Percentiles rank a stretch among this genome's conserved stretches.
Evolutionary conservation across 495 filamentous ascomycete genomes (phyloP).

Genomic region (Podospora sp.): DNA sequence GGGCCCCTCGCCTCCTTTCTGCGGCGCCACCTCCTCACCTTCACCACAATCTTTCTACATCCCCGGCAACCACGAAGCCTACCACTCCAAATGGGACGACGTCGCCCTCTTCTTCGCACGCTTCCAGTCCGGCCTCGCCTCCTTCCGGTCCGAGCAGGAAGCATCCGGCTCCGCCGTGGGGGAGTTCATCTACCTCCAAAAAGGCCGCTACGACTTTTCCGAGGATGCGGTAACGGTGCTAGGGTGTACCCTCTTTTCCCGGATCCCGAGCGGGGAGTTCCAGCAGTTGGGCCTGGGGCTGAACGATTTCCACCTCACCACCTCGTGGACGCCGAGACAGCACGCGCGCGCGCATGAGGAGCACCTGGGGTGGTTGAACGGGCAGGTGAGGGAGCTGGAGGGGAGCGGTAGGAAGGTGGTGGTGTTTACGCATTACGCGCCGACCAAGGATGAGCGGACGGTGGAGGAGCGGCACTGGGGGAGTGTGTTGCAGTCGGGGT

Average conservation of each 20-base stretch:
- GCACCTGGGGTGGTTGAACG: conserved; percentile 57
- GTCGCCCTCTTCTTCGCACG: conserved; percentile 23
- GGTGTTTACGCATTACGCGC: conserved; percentile 57
- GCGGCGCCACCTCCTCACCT: conserved; percentile 42
- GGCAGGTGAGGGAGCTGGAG: conserved; percentile 42
- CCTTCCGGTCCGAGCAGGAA: background rate
- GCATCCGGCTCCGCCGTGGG: conserved; percentile 28
- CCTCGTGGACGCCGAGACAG: conserved; percentile 49
- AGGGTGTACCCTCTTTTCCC: conserved; percentile 54
- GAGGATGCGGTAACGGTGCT: conserved; percentile 42
- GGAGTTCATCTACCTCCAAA: conserved; percentile 50
- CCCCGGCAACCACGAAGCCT: conserved; percentile 59
- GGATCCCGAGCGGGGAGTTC: conserved; percentile 31
- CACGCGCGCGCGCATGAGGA: conserved; percentile 45
- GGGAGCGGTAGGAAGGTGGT: conserved; percentile 44
- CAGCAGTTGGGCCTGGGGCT: conserved; percentile 37
- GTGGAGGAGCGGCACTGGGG: conserved; percentile 45
- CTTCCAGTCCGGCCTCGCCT: background rate
- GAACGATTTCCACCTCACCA: conserved; percentile 55
- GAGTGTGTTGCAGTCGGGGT: conserved; percentile 44
- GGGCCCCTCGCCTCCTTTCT: conserved; percentile 43
- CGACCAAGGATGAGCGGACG: conserved; percentile 39
- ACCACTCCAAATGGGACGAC: conserved; percentile 39
- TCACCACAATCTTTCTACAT: conserved; percentile 53
- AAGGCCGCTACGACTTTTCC: conserved; percentile 43